These are phyloP conservation scores for Escovopsis weberi DNA, from an alignment of 2,329 filamentous ascomycete genomes.

Conservation along the genomic window DNA sequence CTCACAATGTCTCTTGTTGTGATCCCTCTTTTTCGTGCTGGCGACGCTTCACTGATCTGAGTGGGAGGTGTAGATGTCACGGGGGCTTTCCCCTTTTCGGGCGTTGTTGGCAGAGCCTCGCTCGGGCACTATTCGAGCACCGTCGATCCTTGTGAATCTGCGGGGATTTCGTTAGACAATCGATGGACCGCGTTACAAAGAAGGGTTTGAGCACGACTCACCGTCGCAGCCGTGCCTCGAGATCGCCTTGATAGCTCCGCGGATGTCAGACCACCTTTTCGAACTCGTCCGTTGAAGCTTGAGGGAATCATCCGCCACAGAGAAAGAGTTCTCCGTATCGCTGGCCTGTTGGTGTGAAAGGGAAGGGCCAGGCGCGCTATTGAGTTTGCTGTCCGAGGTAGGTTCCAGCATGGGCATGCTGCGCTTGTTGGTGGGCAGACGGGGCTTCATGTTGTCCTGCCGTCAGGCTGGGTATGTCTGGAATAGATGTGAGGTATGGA, in stretches of 20 bases:
- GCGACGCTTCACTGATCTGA: not conserved
- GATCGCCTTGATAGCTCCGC: conserved; percentile 19
- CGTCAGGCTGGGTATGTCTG: no score
- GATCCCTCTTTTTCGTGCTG: conserved; percentile 7
- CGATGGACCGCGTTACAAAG: not conserved
- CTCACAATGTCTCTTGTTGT: conserved; percentile 13
- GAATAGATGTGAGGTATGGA: not conserved
- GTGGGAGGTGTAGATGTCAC: not conserved
- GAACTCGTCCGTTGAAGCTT: conserved; percentile 16
- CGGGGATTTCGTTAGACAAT: no score
- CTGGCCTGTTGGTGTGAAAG: conserved; percentile 3
- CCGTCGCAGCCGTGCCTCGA: conserved; percentile 15
- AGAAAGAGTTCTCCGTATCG: conserved; percentile 3
- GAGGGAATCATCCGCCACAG: conserved; percentile 5
- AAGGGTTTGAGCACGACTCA: conserved; percentile 4
- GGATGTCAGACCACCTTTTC: conserved; percentile 21
- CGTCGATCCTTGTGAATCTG: conserved; percentile 13
- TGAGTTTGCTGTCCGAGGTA: conserved; percentile 7
- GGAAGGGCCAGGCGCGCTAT: conserved; percentile 3
- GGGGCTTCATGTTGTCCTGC: conserved; percentile 15
- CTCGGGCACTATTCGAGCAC: conserved; percentile 6
- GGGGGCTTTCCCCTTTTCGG: conserved; percentile 6
- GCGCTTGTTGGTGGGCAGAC: conserved; percentile 14
- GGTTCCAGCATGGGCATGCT: conserved; percentile 12
- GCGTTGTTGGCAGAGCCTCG: not conserved